These are phyloP conservation scores for Teratosphaeria epicoccoides DNA, from an alignment of 2,329 filamentous ascomycete species.

Conservation along the genomic window DNA sequence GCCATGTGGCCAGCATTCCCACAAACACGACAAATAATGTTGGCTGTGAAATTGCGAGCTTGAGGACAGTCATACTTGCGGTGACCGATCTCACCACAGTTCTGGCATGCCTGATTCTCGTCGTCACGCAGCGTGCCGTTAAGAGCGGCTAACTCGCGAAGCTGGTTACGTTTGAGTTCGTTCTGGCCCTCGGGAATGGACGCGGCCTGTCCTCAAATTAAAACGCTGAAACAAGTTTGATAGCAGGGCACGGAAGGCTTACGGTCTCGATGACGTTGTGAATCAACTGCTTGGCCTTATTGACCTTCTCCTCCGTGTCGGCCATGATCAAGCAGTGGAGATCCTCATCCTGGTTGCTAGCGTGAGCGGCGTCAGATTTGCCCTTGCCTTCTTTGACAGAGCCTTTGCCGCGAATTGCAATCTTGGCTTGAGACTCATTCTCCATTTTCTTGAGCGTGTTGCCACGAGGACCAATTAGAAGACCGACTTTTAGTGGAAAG, in stretches of 20 bases:
- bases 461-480: slow-evolving; percentile 99
- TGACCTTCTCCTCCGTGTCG: slow-evolving; percentile 98
- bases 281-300: slow-evolving; percentile 96
- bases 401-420: slow-evolving; percentile 98
- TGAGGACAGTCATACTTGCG: slow-evolving; percentile 98
- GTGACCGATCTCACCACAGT: slow-evolving; percentile 96
- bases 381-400: slow-evolving; percentile 99
- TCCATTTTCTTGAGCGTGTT: slow-evolving; percentile 99
- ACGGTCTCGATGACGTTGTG: slow-evolving; percentile 99
- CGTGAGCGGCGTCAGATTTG: slow-evolving; percentile 94
- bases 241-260: slow-evolving; percentile 32
- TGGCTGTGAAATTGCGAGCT: slow-evolving; percentile 96
- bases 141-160: slow-evolving; percentile 90
- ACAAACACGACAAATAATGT: slow-evolving; percentile 96
- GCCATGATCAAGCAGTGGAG: slow-evolving; percentile 99
- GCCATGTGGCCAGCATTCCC: slow-evolving; percentile 98
- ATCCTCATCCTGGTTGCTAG: slow-evolving; percentile 99
- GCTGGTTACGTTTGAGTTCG: slow-evolving; percentile 96
- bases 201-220: slow-evolving; percentile 55
- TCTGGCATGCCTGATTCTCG: slow-evolving; percentile 98
- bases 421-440: slow-evolving; percentile 91
- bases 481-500: slow-evolving; percentile 82
- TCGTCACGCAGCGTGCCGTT: slow-evolving; percentile 99
- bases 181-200: slow-evolving; percentile 98
- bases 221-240: neutral